Base-by-base conservation (phyloP, 2,329 filamentous ascomycete genomes). In the Penicillium italicum region DNA sequence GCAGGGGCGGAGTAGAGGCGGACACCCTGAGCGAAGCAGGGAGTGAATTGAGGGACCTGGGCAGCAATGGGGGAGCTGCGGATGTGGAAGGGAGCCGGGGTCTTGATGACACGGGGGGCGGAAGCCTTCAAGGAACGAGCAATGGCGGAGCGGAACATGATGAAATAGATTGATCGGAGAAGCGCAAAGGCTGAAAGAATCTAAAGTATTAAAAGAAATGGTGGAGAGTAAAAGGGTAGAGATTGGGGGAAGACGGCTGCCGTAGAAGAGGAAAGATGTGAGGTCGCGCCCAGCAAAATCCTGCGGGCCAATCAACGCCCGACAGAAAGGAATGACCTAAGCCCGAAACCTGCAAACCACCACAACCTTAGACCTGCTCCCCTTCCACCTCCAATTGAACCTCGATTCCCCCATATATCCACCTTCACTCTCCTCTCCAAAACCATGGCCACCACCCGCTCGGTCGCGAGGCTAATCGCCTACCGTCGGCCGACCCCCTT, bases 131-230 rank as follows among this genome's bases (percentile, higher is more conserved):
- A 85, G 72, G 89, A 88, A 79, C 89, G 89, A 80, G 93, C 81
- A 76, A 94, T 78, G 73, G 89, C 87, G 77, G 89, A 86, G 80
- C 93, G 90, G 83, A 97, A 91, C 93, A 97, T 97, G 64, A 70
- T 85, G 79, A 68, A 62, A 51, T 55, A 33, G 30, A 43, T 49
- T 54, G 31, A 42, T 57, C 47, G 44, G 52, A 46, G 14, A 28
- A 64, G 62, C 59, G 57, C 62, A 42, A 57, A 48, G 57, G 62
- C 62, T 56, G 53, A 43, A 52, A 41, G 49, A 50, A 57, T 58
- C 45, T 53, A 53, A 46, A 45, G 55, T 38, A 53, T 59, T 50
- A 54, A 47, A 56, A 57, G 41, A 52, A 38, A 53, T 47, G 55
- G 56, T 58, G 58, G 57, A 62, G 38, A 48, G 51, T 38, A 50